Percentiles rank a stretch among this genome's conserved stretches.
These are phyloP conservation scores for Taphrina wiesneri DNA, from an alignment of 1,139 yeast genomes.

Conservation along the genomic window DNA sequence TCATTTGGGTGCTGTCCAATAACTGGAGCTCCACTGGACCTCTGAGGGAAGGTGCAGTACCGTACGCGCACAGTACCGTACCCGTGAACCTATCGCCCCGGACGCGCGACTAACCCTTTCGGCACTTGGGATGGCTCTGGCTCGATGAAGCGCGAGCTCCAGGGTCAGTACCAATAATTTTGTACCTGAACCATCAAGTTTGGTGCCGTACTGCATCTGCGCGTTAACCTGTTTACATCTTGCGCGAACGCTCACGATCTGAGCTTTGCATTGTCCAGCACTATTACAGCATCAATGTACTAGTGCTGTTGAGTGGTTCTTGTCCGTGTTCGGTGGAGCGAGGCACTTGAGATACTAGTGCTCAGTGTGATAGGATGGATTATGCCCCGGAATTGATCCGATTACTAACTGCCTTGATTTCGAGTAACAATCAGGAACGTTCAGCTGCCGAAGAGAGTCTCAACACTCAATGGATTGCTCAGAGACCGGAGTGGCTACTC, in stretches of 20 bases:
- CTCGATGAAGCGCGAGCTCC: background rate
- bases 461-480: slow-evolving; percentile 67
- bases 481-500: slow-evolving; percentile 65
- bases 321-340: too few relatives aligned
- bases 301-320: background rate
- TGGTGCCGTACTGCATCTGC: too few relatives aligned
- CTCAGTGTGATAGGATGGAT: background rate
- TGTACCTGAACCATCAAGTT: background rate
- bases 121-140: background rate
- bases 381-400: slow-evolving; percentile 58
- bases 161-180: background rate
- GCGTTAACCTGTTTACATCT: too few relatives aligned
- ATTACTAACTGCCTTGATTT: slow-evolving; percentile 67
- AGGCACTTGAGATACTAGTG: background rate
- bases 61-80: too few relatives aligned
- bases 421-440: slow-evolving; percentile 74
- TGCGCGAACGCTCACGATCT: too few relatives aligned
- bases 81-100: too few relatives aligned
- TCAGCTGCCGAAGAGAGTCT: slow-evolving; percentile 74
- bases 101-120: background rate
- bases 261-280: too few relatives aligned
- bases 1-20: background rate
- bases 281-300: background rate
- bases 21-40: too few relatives aligned
- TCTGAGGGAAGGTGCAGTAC: too few relatives aligned